A percentile compares a stretch with the other conserved stretches of the same genome.
phyloP scores from a whole-genome alignment of 106 monocot species.

The Dendrobium nobile region DNA sequence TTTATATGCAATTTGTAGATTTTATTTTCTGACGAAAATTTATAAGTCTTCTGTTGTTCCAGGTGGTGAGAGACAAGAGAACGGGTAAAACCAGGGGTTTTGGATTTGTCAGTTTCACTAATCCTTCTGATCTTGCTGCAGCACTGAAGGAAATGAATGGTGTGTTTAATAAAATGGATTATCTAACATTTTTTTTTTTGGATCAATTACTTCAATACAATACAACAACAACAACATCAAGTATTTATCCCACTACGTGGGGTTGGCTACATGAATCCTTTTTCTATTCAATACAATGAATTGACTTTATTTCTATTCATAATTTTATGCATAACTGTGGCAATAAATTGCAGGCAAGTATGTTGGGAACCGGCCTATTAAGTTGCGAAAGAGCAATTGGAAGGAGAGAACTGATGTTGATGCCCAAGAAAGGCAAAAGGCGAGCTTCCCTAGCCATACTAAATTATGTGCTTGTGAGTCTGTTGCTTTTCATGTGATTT shows the following conservation, averaged over 20 bases:
- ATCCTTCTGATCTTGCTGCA: constrained; percentile 70
- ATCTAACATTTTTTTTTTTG: not conserved
- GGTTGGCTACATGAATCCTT: no score
- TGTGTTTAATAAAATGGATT: constrained; percentile 11
- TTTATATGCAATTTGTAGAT: not conserved
- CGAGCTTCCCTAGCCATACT: not conserved
- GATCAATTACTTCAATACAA: not conserved
- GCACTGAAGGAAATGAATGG: constrained; percentile 98
- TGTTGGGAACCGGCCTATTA: constrained; percentile 92
- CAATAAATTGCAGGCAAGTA: constrained; percentile 61
- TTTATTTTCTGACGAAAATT: not conserved
- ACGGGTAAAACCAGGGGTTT: constrained; percentile 92
- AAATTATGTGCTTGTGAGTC: not conserved
- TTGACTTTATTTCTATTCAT: not conserved
- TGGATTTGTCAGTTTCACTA: constrained; percentile 94
- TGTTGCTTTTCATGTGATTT: constrained; percentile 5
- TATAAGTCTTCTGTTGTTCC: not conserved
- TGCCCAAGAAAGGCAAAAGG: constrained; percentile 84
- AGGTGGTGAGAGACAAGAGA: constrained; percentile 95
- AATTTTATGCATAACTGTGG: not conserved
- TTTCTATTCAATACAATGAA: not conserved
- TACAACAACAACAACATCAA: not conserved
- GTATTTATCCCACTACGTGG: no score
- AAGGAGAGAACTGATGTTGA: constrained; percentile 91
- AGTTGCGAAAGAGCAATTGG: constrained; percentile 92